Evolutionary conservation across 2,329 filamentous ascomycete species (phyloP), one percentile per base, ranked within the genome.

Genomic region (Curvularia spicifera): DNA sequence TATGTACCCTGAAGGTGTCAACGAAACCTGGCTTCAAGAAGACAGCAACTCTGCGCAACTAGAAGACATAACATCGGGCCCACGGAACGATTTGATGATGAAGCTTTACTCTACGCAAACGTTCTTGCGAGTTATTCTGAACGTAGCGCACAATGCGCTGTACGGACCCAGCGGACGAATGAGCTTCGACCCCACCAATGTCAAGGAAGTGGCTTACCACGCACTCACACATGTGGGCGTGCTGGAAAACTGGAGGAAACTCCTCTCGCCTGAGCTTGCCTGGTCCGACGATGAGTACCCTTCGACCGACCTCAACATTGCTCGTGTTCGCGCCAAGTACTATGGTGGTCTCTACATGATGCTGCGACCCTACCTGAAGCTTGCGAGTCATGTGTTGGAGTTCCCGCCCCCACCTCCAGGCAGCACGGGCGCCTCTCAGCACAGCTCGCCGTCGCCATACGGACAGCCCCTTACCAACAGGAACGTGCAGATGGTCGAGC

Each of bases 321-420:
- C 94, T 31, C 87, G 95, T 22, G 82, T 98, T 60, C 88, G 94
- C 42, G 95, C 91, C 13, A 98, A 99, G 76, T 98, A 95, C 76
- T 98, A 94, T 82, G 95, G 95, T 20, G 93, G 92, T 0, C 86
- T 90, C 64, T 93, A 96, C 61, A 93, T 98, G 71, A 93, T 94
- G 26, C 90, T 95, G 73, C 86, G 95, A 24, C 91, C 91, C 0
- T 92, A 94, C 59, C 76, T 89, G 20, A 84, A 86, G 65, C 82
- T 85, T 54, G 84, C 83, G 2, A 80, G 88, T 2, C 84, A 87
- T 61, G 79, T 80, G 51, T 78, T 80, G 63, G 71, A 76, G 50
- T 67, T 74, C 24, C 76, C 73, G 15, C 71, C 70, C 15, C 53
- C 72, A 60, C 74, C 62, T 55, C 40, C 67, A 56, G 50, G 51